Evolutionary conservation across 495 filamentous ascomycete genomes (phyloP).

Genomic region (Aspergillus sparsus): DNA sequence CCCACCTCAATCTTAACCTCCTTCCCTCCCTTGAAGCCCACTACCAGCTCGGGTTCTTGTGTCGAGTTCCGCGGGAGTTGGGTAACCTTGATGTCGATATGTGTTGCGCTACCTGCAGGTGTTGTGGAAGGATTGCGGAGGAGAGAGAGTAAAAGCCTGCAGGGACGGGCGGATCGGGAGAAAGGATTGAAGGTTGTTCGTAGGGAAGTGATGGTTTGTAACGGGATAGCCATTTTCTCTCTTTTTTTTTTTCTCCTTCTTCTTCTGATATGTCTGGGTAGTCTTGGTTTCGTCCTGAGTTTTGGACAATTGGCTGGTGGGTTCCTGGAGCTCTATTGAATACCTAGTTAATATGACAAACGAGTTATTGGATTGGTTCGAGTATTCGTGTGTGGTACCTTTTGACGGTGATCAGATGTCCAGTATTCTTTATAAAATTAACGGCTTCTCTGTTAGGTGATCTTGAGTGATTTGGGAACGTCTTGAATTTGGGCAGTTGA

Average conservation of each 20-base stretch:
- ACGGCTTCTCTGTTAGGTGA: neutral
- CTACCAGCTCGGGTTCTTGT: constrained; percentile 52
- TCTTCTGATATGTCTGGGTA: too few species aligned
- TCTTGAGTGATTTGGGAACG: neutral
- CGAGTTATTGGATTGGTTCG: too few species aligned
- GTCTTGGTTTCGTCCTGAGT: too few species aligned
- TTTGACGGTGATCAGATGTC: too few species aligned
- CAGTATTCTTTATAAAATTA: too few species aligned
- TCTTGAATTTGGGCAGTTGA: neutral
- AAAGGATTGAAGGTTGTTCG: constrained; percentile 91
- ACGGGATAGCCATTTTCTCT: constrained; percentile 73
- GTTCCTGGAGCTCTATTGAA: too few species aligned
- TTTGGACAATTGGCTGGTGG: too few species aligned
- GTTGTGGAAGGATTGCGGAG: constrained; percentile 67
- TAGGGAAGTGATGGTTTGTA: constrained; percentile 70
- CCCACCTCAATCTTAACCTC: constrained; percentile 67
- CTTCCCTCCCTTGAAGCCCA: constrained; percentile 67
- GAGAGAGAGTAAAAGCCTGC: constrained; percentile 80
- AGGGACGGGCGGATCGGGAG: constrained; percentile 69
- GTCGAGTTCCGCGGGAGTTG: constrained; percentile 68
- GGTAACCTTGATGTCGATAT: constrained; percentile 68
- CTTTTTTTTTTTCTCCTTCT: neutral
- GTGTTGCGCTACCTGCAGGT: constrained; percentile 68
- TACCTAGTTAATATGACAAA: too few species aligned
- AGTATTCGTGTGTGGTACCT: too few species aligned